These are phyloP conservation scores for Monilinia fructicola DNA, from an alignment of 2,329 filamentous ascomycete species.

Conservation along the genomic window DNA sequence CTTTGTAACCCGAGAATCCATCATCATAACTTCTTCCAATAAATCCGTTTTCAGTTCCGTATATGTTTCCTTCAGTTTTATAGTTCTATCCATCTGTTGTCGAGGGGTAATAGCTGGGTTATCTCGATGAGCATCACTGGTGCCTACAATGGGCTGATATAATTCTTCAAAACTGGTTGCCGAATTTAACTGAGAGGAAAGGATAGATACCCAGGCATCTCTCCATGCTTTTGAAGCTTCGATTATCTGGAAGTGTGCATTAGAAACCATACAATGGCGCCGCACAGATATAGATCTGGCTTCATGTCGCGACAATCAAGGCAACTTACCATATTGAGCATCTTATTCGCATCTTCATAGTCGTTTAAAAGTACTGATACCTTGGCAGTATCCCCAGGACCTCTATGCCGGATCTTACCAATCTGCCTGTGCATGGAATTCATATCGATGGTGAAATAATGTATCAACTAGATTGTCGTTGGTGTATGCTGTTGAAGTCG, in stretches of 20 bases:
- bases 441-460: conserved; percentile 48
- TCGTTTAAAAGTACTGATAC: conserved; percentile 73
- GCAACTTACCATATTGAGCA: conserved; percentile 65
- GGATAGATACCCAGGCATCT: conserved; percentile 73
- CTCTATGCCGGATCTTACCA: conserved; percentile 65
- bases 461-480: conserved; percentile 15
- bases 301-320: conserved; percentile 4
- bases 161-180: conserved; percentile 68
- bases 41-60: conserved; percentile 70
- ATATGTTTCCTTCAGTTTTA: conserved; percentile 65
- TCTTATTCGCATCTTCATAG: conserved; percentile 75
- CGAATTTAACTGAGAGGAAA: conserved; percentile 66
- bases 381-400: conserved; percentile 73
- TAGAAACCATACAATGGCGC: conserved; percentile 13
- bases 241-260: conserved; percentile 57
- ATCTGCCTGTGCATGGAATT: conserved; percentile 73
- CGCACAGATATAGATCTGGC: neutral
- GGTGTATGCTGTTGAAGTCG: conserved; percentile 21
- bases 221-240: conserved; percentile 75
- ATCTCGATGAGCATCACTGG: conserved; percentile 56
- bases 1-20: conserved; percentile 68
- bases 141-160: conserved; percentile 74
- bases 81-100: conserved; percentile 62
- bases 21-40: conserved; percentile 65
- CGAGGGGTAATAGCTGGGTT: conserved; percentile 61